Percentiles rank a stretch among this genome's conserved stretches.
Evolutionary conservation across 805 yeast genomes (phyloP).

Genomic region (Debaryomyces prosopidis): DNA sequence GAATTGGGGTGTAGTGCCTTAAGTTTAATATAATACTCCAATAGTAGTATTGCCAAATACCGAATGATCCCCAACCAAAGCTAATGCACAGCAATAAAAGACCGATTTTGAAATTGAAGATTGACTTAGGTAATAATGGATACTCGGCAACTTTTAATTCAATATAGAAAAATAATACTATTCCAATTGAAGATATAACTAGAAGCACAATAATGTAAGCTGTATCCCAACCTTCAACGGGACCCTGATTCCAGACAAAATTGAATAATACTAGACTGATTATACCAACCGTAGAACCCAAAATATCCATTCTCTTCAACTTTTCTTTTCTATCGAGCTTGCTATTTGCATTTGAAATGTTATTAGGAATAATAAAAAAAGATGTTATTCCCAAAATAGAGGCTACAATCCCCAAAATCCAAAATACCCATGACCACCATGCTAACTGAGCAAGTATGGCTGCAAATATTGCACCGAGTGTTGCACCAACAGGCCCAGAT

Average conservation of each 20-base stretch:
- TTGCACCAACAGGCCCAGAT: conserved; percentile 63
- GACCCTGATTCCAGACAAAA: conserved; percentile 76
- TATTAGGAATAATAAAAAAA: conserved; percentile 38
- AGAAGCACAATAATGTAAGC: conserved; percentile 60
- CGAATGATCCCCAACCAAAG: conserved; percentile 79
- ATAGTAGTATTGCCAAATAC: conserved; percentile 68
- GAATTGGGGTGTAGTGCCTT: conserved; percentile 42
- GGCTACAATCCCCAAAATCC: conserved; percentile 45
- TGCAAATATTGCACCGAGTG: conserved; percentile 54
- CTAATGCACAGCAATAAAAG: conserved; percentile 52
- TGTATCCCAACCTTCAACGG: conserved; percentile 64
- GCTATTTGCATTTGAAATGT: conserved; percentile 5
- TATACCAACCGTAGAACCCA: conserved; percentile 51
- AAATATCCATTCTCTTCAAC: conserved; percentile 17
- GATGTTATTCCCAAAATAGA: conserved; percentile 29
- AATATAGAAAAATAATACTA: conserved; percentile 43
- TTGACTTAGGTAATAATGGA: conserved; percentile 57
- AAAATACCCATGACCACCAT: conserved; percentile 66
- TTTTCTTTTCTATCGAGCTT: conserved; percentile 7
- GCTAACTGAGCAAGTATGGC: conserved; percentile 45
- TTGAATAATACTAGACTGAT: conserved; percentile 62
- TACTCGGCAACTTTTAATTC: conserved; percentile 46
- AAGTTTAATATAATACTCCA: conserved; percentile 53
- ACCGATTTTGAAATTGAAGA: conserved; percentile 45
- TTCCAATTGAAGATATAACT: conserved; percentile 47